phyloP scores from a whole-genome alignment of 225 moss, liverwort and hornwort species.

The Bryoerythrophyllum caledonicum region DNA sequence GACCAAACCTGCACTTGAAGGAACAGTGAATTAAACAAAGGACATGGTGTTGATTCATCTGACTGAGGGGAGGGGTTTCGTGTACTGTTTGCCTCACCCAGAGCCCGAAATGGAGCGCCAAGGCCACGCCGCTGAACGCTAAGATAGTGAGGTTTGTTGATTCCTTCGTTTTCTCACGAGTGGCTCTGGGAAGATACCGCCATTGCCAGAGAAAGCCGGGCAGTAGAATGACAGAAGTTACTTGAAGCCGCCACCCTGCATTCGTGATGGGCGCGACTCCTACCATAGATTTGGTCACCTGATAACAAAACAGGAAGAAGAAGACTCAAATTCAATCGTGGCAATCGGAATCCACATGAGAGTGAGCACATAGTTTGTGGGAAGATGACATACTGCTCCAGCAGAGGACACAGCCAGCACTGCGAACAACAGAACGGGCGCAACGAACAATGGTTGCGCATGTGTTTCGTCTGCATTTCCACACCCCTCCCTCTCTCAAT shows the following conservation, averaged over 20 bases:
- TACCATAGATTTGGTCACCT: slow-evolving; percentile 56
- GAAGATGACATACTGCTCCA: slow-evolving; percentile 48
- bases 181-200: slow-evolving; percentile 32
- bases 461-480: slow-evolving; percentile 43
- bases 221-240: slow-evolving; percentile 51
- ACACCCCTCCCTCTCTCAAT: slow-evolving; percentile 43
- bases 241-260: slow-evolving; percentile 68
- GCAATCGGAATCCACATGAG: not conserved
- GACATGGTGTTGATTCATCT: not conserved
- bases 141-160: slow-evolving; percentile 34
- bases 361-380: not conserved
- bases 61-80: not conserved
- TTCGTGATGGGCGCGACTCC: slow-evolving; percentile 51
- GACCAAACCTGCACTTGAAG: slow-evolving; percentile 77
- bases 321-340: not conserved
- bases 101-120: slow-evolving; percentile 59
- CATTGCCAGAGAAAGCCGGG: slow-evolving; percentile 66
- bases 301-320: slow-evolving; percentile 2
- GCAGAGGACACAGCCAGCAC: slow-evolving; percentile 63
- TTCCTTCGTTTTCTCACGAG: slow-evolving; percentile 32
- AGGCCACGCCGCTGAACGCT: slow-evolving; percentile 45
- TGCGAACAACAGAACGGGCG: slow-evolving; percentile 37
- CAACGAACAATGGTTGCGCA: slow-evolving; percentile 51
- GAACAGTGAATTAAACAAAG: not conserved
- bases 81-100: slow-evolving; percentile 40